Evolutionary conservation across 495 filamentous ascomycete species (phyloP).

Genomic region (Neurospora sp.): DNA sequence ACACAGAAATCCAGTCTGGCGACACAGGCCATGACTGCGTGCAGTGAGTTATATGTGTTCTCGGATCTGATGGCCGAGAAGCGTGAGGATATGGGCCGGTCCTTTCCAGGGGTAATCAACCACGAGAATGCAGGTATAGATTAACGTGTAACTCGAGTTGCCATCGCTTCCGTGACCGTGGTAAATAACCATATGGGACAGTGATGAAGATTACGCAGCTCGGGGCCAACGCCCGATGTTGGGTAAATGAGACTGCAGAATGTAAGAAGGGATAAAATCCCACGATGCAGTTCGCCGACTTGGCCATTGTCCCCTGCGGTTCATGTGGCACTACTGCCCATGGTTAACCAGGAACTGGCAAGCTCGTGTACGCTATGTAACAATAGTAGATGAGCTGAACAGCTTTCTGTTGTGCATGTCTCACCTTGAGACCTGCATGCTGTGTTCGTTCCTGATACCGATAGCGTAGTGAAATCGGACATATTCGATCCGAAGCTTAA

Average conservation of each 20-base stretch:
- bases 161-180: no score
- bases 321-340: not conserved
- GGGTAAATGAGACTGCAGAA: conserved; percentile 15
- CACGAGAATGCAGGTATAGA: conserved; percentile 4
- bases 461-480: not conserved
- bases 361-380: not conserved
- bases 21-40: conserved; percentile 2
- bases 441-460: not conserved
- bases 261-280: conserved; percentile 24
- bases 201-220: conserved; percentile 21
- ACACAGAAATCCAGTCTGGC: not conserved
- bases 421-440: not conserved
- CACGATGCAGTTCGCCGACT: conserved; percentile 8
- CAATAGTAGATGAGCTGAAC: not conserved
- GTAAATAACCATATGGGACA: conserved; percentile 10
- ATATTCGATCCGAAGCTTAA: not conserved
- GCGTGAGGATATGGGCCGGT: not conserved
- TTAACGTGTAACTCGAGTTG: no score
- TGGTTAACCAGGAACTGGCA: not conserved
- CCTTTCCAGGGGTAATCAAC: conserved; percentile 3
- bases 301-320: no score
- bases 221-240: conserved; percentile 3
- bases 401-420: not conserved
- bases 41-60: not conserved
- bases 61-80: not conserved